A percentile compares a stretch with the other conserved stretches of the same genome.
Conservation (phyloP, 2,329 filamentous ascomycete species). For the Penicillium concentricum region DNA sequence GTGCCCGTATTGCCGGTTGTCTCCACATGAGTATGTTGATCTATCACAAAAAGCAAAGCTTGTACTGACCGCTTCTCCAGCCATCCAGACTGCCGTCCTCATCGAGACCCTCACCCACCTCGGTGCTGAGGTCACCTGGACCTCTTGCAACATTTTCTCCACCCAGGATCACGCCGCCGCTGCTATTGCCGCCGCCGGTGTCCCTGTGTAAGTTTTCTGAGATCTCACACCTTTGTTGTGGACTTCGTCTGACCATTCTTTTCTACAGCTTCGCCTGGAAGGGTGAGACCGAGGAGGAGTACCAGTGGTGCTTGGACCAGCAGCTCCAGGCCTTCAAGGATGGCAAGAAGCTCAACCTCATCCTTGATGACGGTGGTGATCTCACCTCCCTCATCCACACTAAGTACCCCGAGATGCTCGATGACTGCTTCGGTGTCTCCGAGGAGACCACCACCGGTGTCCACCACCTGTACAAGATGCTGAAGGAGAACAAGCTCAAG, state of each 20-base stretch:
- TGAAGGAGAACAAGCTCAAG: slow-evolving; percentile 85
- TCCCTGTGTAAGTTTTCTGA: slow-evolving; percentile 67
- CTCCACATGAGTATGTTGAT: slow-evolving; percentile 81
- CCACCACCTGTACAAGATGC: slow-evolving; percentile 98
- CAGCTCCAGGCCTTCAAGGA: slow-evolving; percentile 97
- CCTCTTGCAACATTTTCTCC: slow-evolving; percentile 99
- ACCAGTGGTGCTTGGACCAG: slow-evolving; percentile 99
- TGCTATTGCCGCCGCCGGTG: slow-evolving; percentile 89
- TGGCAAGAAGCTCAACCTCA: slow-evolving; percentile 93
- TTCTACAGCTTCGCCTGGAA: slow-evolving; percentile 64
- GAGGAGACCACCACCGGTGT: slow-evolving; percentile 99
- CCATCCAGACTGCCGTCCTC: slow-evolving; percentile 98
- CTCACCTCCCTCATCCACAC: slow-evolving; percentile 92
- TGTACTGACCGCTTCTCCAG: slow-evolving; percentile 36
- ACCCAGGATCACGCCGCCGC: slow-evolving; percentile 98
- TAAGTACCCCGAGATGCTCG: slow-evolving; percentile 98
- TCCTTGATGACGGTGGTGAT: slow-evolving; percentile 98
- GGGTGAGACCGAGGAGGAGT: slow-evolving; percentile 98
- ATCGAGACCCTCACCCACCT: slow-evolving; percentile 96
- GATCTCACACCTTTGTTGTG: neutral
- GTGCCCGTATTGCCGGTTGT: slow-evolving; percentile 95
- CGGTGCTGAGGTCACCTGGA: slow-evolving; percentile 98
- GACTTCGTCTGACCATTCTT: slow-evolving; percentile 1
- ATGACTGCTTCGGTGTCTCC: slow-evolving; percentile 96
- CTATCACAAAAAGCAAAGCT: neutral